Evolutionary conservation across 2,329 filamentous ascomycete species (phyloP).

Genomic region (Venturia nashicola): DNA sequence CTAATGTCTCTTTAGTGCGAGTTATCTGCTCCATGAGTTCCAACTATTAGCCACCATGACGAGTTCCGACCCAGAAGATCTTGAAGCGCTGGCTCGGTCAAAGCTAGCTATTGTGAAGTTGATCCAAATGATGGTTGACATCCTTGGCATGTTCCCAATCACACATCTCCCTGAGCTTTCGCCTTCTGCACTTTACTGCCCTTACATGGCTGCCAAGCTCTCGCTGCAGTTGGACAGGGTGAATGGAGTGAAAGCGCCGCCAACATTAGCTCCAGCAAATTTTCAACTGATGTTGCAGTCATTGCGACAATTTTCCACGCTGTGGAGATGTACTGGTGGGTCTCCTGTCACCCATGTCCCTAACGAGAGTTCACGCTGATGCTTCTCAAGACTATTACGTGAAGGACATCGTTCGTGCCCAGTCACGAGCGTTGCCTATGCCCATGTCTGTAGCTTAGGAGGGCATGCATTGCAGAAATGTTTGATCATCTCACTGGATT

Average conservation of each 20-base stretch:
- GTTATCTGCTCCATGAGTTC: slow-evolving; percentile 7
- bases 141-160: slow-evolving; percentile 8
- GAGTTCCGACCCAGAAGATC: not conserved
- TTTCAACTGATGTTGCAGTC: slow-evolving; percentile 7
- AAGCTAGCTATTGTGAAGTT: slow-evolving; percentile 7
- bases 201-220: slow-evolving; percentile 7
- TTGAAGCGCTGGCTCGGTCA: slow-evolving; percentile 6
- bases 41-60: slow-evolving; percentile 6
- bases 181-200: slow-evolving; percentile 3
- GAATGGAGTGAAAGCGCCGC: not conserved
- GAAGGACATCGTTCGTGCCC: slow-evolving; percentile 5
- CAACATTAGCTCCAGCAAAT: not conserved
- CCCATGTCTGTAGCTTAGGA: not conserved
- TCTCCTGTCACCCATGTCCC: not conserved
- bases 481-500: not conserved
- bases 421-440: slow-evolving; percentile 2
- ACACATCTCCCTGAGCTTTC: slow-evolving; percentile 5
- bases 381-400: not conserved
- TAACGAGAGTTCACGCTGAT: not conserved
- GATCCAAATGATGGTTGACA: slow-evolving; percentile 7
- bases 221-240: slow-evolving; percentile 2
- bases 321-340: slow-evolving; percentile 5
- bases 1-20: not conserved
- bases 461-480: not conserved
- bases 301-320: slow-evolving; percentile 4